These are phyloP conservation scores for Aquilaria sinensis DNA, from an alignment of 345 rosid species.

Conservation along the genomic window DNA sequence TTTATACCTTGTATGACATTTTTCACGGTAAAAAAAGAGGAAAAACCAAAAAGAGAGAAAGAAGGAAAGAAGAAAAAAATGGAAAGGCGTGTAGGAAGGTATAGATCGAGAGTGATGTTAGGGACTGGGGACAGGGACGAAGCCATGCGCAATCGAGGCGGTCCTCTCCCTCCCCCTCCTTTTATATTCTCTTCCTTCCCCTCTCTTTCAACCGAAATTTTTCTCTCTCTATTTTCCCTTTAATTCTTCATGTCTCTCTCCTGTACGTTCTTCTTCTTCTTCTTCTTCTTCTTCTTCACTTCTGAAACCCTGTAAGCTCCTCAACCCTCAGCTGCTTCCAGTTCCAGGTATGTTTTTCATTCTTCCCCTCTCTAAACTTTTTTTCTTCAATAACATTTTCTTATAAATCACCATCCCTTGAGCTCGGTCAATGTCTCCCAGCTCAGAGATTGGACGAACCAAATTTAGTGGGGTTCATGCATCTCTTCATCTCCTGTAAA, in stretches of 20 bases:
- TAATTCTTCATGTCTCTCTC: slow-evolving; percentile 16
- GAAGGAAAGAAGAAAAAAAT: not conserved
- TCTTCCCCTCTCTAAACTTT: not conserved
- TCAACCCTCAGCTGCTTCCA: not conserved
- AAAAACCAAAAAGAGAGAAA: not conserved
- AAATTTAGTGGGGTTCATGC: not conserved
- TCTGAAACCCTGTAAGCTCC: slow-evolving; percentile 10
- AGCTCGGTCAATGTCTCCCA: slow-evolving; percentile 5
- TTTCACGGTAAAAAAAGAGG: too few relatives aligned
- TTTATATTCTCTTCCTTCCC: slow-evolving; percentile 35
- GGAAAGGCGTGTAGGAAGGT: not conserved
- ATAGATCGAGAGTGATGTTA: slow-evolving; percentile 31
- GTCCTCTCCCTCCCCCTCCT: slow-evolving; percentile 41
- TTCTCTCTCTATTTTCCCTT: slow-evolving; percentile 19
- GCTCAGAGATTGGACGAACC: slow-evolving; percentile 19
- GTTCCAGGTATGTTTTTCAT: slow-evolving; percentile 14
- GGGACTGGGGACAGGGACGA: slow-evolving; percentile 57
- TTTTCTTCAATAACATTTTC: not conserved
- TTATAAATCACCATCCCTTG: not conserved
- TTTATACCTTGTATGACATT: too few relatives aligned
- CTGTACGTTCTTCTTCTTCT: not conserved
- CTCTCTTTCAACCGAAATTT: slow-evolving; percentile 9
- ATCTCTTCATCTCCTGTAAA: too few relatives aligned
- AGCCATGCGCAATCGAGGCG: slow-evolving; percentile 89
- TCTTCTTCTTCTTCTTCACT: slow-evolving; percentile 21